These are phyloP conservation scores for Moniliophthora roreri DNA, from an alignment of 1,284 basidiomycete species.

Conservation along the genomic window DNA sequence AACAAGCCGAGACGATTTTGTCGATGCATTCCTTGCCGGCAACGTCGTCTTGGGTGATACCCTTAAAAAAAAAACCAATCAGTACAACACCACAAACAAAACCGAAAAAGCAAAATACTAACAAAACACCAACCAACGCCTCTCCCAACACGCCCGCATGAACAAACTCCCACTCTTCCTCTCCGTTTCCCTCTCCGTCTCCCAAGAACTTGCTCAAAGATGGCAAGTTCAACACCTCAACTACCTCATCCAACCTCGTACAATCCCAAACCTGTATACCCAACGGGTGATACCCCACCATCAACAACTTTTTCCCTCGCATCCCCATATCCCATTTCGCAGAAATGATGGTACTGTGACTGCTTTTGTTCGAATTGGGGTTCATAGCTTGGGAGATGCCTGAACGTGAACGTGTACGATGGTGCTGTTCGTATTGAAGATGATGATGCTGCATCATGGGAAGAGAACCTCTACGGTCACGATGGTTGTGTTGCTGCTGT, in stretches of 20 bases:
- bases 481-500: neutral
- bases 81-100: neutral
- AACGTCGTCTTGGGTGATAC: slow-evolving; percentile 9
- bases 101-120: slow-evolving; percentile 25
- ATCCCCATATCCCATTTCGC: slow-evolving; percentile 31
- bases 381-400: neutral
- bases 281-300: slow-evolving; percentile 52
- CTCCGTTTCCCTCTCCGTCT: too few species aligned
- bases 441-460: neutral
- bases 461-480: neutral
- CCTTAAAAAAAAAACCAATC: too few species aligned
- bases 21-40: slow-evolving; percentile 3
- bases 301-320: slow-evolving; percentile 36
- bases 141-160: slow-evolving; percentile 42
- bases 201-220: slow-evolving; percentile 15
- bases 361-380: slow-evolving; percentile 4
- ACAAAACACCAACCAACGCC: slow-evolving; percentile 62
- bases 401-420: neutral
- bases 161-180: slow-evolving; percentile 37
- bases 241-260: slow-evolving; percentile 51
- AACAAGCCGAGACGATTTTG: slow-evolving; percentile 36
- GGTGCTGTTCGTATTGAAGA: too few species aligned
- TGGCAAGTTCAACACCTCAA: slow-evolving; percentile 52
- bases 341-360: slow-evolving; percentile 27
- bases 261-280: slow-evolving; percentile 75